These are phyloP conservation scores for Malassezia vespertilionis DNA, from an alignment of 1,284 basidiomycete species.

Conservation along the genomic window DNA sequence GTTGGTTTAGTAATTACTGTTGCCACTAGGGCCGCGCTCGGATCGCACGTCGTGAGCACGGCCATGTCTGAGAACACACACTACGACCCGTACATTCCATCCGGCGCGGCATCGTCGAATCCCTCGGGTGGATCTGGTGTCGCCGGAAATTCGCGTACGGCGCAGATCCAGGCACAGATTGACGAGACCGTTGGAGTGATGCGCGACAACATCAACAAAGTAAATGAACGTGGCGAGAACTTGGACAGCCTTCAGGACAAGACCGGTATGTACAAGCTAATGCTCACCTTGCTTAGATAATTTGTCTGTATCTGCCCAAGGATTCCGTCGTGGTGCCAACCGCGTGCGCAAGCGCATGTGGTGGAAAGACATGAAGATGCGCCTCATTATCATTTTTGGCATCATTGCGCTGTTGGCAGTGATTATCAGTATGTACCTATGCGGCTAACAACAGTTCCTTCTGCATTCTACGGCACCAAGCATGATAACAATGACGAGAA, in stretches of 20 bases:
- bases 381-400: conserved; percentile 31
- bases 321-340: conserved; percentile 92
- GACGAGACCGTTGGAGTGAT: conserved; percentile 61
- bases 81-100: conserved; percentile 45
- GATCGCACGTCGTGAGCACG: too few relatives aligned
- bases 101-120: conserved; percentile 28
- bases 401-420: conserved; percentile 44
- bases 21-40: too few relatives aligned
- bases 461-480: conserved; percentile 6
- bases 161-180: conserved; percentile 44
- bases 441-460: conserved; percentile 5
- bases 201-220: conserved; percentile 78
- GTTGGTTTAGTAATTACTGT: too few relatives aligned
- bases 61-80: conserved; percentile 29
- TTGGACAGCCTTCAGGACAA: conserved; percentile 92
- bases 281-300: conserved; percentile 57
- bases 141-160: conserved; percentile 37
- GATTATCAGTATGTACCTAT: conserved; percentile 38
- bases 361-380: conserved; percentile 43
- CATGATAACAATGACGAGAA: background rate
- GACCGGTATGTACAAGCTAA: conserved; percentile 62
- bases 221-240: conserved; percentile 86
- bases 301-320: conserved; percentile 94
- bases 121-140: conserved; percentile 25
- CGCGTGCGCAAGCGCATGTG: conserved; percentile 86